Conservation (phyloP, 2,329 filamentous ascomycete genomes). For the Grosmannia serpens region DNA sequence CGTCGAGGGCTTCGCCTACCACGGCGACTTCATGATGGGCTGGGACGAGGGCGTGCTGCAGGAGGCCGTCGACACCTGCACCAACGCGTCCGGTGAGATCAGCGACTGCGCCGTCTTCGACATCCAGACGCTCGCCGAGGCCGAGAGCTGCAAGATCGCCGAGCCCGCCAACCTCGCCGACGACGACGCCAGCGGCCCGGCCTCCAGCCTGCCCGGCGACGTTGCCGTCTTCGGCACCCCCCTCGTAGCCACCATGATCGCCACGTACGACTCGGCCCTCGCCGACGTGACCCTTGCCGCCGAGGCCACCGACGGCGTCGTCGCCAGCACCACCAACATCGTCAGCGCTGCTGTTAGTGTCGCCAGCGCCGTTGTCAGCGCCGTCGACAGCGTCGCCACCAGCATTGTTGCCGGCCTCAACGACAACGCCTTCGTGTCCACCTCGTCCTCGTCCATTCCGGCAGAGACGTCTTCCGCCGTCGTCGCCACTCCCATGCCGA, state of each 20-base stretch:
- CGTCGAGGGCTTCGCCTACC: constrained; percentile 60
- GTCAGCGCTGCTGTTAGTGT: constrained; percentile 10
- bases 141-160: constrained; percentile 49
- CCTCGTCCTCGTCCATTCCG: neutral
- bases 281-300: constrained; percentile 8
- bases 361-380: neutral
- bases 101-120: constrained; percentile 66
- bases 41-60: constrained; percentile 64
- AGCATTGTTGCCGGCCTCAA: neutral
- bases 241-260: constrained; percentile 7
- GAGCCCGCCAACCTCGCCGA: constrained; percentile 39
- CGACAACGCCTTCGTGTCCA: neutral
- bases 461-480: neutral
- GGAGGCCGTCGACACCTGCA: constrained; percentile 63
- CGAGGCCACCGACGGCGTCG: neutral
- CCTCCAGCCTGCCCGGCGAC: constrained; percentile 51
- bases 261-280: constrained; percentile 8
- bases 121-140: constrained; percentile 46
- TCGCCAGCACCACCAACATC: neutral
- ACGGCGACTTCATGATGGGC: constrained; percentile 71
- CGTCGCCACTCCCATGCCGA: neutral
- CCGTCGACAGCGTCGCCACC: neutral
- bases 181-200: constrained; percentile 49
- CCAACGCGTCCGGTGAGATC: constrained; percentile 55
- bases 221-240: constrained; percentile 26